Base-by-base conservation (phyloP, 2,329 filamentous ascomycete species). In the Orbilia quercus region DNA sequence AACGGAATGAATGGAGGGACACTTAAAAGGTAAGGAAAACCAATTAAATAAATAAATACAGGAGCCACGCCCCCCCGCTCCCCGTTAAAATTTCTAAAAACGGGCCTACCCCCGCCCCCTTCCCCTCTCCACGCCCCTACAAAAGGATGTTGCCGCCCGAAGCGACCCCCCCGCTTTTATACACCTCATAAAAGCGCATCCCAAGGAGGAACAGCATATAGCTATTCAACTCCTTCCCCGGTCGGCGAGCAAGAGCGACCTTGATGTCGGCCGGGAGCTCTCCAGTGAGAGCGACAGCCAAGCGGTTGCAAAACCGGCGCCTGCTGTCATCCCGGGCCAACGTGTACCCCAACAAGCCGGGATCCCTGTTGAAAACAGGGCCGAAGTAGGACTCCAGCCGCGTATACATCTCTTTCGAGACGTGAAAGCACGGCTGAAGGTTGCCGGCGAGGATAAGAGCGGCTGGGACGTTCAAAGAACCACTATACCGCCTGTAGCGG, bases 141-240 rank as follows among this genome's bases (percentile, higher is more conserved):
- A n/a, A n/a, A n/a, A n/a, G n/a, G n/a, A n/a, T n/a, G n/a, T n/a
- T n/a, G n/a, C n/a, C n/a, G n/a, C n/a, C n/a, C n/a, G n/a, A n/a
- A n/a, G n/a, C n/a, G n/a, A n/a, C n/a, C n/a, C n/a, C 5, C 44
- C 9, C 31, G 18, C 51, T 20, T 40, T 20, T 20, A 18, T 34
- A 38, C 11, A 7, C 36, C 3, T 4, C 5, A 40, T 16, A 16
- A 25, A 18, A 36, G 4, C 14, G 25, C 16, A 14, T 18, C 11
- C 44, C 44, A 9, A 47, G 22, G 14, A 54, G 4, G 14, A 18
- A 54, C 50, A 54, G n/a, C 44, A 60, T 38, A 42, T 42, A 60
- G 4, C 5, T 20, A 14, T 60, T 50, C 1, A 47, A 2, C 7
- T 60, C 57, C 6, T 14, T 18, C 2, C 20, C 6, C 1, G n/a